Percentiles rank a stretch among this genome's conserved stretches.
Conservation (phyloP, 2,329 filamentous ascomycete species). For the Coniochaeta sp. region DNA sequence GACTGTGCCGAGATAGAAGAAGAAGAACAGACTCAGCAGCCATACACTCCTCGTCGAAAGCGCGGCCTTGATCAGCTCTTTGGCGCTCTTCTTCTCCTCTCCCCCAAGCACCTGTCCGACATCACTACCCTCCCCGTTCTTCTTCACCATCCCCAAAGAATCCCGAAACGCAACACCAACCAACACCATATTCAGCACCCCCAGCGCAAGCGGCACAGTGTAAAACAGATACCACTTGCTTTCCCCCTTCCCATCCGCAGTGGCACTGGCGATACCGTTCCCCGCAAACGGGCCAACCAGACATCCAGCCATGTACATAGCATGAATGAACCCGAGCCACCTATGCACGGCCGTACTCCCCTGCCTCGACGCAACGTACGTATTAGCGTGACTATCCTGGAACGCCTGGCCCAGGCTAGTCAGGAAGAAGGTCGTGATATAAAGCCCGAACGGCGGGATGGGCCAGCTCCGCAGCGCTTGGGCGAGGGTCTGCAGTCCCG, state of each 20-base stretch:
- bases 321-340: constrained; percentile 58
- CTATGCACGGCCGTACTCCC: constrained; percentile 43
- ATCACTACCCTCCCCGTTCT: constrained; percentile 5
- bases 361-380: constrained; percentile 40
- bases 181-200: constrained; percentile 39
- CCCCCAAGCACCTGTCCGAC: background rate
- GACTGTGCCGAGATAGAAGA: constrained; percentile 51
- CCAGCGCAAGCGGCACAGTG: constrained; percentile 43
- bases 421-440: constrained; percentile 50
- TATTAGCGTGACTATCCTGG: constrained; percentile 58
- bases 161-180: constrained; percentile 44
- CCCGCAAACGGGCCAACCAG: constrained; percentile 50
- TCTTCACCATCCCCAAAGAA: constrained; percentile 24
- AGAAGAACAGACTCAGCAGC: constrained; percentile 56
- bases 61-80: constrained; percentile 35
- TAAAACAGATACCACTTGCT: constrained; percentile 51
- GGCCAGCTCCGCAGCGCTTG: constrained; percentile 48
- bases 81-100: constrained; percentile 27
- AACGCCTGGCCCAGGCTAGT: constrained; percentile 54
- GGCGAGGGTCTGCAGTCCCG: constrained; percentile 44
- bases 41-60: constrained; percentile 42
- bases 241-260: constrained; percentile 7
- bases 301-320: constrained; percentile 52
- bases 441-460: constrained; percentile 48
- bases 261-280: constrained; percentile 38